Percentiles rank a stretch among this genome's conserved stretches.
These are phyloP conservation scores for Fusarium begoniae DNA, from an alignment of 2,329 filamentous ascomycete species.

Conservation along the genomic window DNA sequence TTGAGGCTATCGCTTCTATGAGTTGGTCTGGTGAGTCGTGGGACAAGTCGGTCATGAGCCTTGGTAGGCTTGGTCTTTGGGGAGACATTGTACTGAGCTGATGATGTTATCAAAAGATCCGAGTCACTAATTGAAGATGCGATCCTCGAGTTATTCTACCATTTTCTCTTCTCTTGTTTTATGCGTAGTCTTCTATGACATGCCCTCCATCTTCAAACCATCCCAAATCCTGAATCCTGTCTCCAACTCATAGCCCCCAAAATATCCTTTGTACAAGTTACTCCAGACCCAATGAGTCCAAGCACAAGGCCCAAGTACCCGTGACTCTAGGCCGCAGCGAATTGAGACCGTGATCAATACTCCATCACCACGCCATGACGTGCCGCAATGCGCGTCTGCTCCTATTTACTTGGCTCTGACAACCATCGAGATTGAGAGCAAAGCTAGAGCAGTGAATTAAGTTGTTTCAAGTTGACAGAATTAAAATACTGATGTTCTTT, in stretches of 20 bases:
- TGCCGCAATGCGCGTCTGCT: neutral
- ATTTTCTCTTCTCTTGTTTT: neutral
- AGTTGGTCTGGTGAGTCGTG: constrained; percentile 44
- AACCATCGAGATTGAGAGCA: neutral
- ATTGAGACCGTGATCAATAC: constrained; percentile 1
- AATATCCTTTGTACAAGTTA: neutral
- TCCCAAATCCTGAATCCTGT: constrained; percentile 12
- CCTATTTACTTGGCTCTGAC: neutral
- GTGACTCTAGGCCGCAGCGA: neutral
- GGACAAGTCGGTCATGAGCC: constrained; percentile 37
- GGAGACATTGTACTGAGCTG: constrained; percentile 8
- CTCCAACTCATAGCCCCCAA: constrained; percentile 2
- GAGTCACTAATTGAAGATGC: neutral
- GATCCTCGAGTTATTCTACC: neutral
- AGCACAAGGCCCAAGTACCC: neutral
- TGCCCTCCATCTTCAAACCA: neutral
- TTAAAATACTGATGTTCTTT: neutral
- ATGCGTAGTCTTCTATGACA: neutral
- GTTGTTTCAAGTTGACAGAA: neutral
- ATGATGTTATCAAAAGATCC: neutral
- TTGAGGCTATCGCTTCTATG: constrained; percentile 47
- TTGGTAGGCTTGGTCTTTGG: constrained; percentile 27
- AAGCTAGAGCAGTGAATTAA: neutral
- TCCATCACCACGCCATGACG: constrained; percentile 4
- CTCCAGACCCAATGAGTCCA: neutral